Percentiles rank a stretch among this genome's conserved stretches.
phyloP scores from a whole-genome alignment of 257 asterid genomes.

The Solanum medicagineum region DNA sequence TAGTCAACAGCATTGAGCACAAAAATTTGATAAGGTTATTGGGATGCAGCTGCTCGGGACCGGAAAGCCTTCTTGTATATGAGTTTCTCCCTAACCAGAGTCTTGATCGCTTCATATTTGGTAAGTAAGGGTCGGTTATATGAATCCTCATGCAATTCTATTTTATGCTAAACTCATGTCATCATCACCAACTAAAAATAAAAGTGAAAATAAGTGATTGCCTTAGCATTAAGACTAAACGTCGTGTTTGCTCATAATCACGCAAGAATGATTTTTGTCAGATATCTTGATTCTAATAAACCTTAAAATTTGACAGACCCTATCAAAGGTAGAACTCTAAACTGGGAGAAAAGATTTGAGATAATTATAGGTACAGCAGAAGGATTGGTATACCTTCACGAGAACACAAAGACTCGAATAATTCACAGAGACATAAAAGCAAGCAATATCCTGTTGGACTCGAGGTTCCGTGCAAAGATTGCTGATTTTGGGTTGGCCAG shows the following conservation, averaged over 20 bases:
- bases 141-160: background rate
- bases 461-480: constrained; percentile 18
- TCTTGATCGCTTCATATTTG: constrained; percentile 17
- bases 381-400: constrained; percentile 37
- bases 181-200: background rate
- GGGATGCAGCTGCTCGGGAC: constrained; percentile 21
- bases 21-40: constrained; percentile 11
- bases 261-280: background rate
- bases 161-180: background rate
- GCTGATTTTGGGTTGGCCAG: constrained; percentile 40
- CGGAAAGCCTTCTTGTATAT: constrained; percentile 17
- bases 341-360: constrained; percentile 35
- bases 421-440: constrained; percentile 35
- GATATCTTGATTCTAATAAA: background rate
- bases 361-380: constrained; percentile 31
- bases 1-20: constrained; percentile 11
- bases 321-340: constrained; percentile 17
- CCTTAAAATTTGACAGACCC: constrained; percentile 7
- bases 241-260: background rate
- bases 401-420: constrained; percentile 17
- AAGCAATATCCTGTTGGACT: constrained; percentile 30
- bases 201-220: background rate
- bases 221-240: background rate
- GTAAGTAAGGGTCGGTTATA: background rate
- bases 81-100: constrained; percentile 14